phyloP scores from a whole-genome alignment of 768 basidiomycete genomes.

The Hygrophorus pudorinus region DNA sequence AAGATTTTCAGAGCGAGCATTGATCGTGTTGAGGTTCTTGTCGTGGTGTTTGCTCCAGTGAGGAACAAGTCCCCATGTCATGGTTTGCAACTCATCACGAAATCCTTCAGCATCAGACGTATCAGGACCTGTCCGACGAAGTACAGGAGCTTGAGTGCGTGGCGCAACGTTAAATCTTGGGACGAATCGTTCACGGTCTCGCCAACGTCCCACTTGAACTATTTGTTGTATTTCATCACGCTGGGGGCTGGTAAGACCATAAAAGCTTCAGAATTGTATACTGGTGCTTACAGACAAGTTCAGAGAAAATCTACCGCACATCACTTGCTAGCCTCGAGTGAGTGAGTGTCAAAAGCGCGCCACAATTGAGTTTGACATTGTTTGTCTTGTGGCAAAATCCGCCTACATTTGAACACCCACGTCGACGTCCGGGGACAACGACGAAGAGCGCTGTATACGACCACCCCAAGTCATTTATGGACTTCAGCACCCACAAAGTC shows the following conservation, averaged over 20 bases:
- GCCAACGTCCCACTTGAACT: slow-evolving; percentile 46
- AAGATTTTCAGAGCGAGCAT: slow-evolving; percentile 81
- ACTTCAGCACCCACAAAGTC: slow-evolving; percentile 44
- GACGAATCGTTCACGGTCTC: slow-evolving; percentile 46
- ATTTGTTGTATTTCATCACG: slow-evolving; percentile 34
- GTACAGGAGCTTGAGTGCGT: slow-evolving; percentile 65
- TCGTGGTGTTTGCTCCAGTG: slow-evolving; percentile 75
- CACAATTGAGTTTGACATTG: background rate
- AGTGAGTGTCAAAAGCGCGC: too few relatives aligned
- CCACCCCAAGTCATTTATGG: slow-evolving; percentile 26
- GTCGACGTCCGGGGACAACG: background rate
- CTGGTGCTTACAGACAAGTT: slow-evolving; percentile 30
- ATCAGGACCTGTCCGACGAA: slow-evolving; percentile 35
- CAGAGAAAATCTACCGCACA: slow-evolving; percentile 61
- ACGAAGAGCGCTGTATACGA: background rate
- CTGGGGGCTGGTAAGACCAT: slow-evolving; percentile 15
- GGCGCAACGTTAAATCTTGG: slow-evolving; percentile 82
- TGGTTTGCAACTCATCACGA: slow-evolving; percentile 45
- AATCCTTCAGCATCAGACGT: slow-evolving; percentile 1
- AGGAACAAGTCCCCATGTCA: slow-evolving; percentile 88
- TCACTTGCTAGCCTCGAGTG: slow-evolving; percentile 14
- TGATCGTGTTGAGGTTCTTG: slow-evolving; percentile 71
- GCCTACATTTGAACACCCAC: background rate
- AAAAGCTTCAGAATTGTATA: background rate
- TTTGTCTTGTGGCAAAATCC: background rate